phyloP scores from a whole-genome alignment of 345 rosid genomes.

The Dipteronia sinensis region DNA sequence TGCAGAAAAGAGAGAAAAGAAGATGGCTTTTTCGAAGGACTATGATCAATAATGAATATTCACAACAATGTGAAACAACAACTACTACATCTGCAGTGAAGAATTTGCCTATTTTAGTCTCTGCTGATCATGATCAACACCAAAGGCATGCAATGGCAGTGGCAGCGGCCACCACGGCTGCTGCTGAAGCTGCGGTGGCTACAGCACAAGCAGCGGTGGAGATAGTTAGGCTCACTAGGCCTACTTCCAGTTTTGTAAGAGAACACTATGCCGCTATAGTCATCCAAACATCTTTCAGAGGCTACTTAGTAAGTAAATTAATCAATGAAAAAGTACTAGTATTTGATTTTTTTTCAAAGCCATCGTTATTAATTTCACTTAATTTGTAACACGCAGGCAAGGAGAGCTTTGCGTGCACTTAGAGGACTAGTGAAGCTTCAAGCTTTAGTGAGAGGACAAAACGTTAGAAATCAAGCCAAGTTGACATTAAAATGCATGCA shows the following conservation, averaged over 20 bases:
- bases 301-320: slow-evolving; percentile 69
- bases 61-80: slow-evolving; percentile 28
- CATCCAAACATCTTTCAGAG: slow-evolving; percentile 83
- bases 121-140: slow-evolving; percentile 29
- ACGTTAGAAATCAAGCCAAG: slow-evolving; percentile 77
- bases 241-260: slow-evolving; percentile 46
- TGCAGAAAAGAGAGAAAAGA: slow-evolving; percentile 75
- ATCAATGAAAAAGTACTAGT: background rate
- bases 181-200: slow-evolving; percentile 63
- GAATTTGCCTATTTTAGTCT: slow-evolving; percentile 24
- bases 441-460: slow-evolving; percentile 91
- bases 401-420: slow-evolving; percentile 84
- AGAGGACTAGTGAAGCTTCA: slow-evolving; percentile 91
- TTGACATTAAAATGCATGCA: slow-evolving; percentile 75
- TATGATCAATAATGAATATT: slow-evolving; percentile 28
- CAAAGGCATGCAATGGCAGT: slow-evolving; percentile 61
- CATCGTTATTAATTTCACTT: background rate
- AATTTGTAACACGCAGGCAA: slow-evolving; percentile 43
- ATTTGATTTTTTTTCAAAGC: too few species aligned
- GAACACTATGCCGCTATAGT: slow-evolving; percentile 75
- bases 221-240: slow-evolving; percentile 56
- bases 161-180: slow-evolving; percentile 60
- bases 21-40: slow-evolving; percentile 73
- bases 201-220: slow-evolving; percentile 66
- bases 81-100: background rate